phyloP scores from a whole-genome alignment of 2,329 filamentous ascomycete genomes.

The Microcyclosporella mali region DNA sequence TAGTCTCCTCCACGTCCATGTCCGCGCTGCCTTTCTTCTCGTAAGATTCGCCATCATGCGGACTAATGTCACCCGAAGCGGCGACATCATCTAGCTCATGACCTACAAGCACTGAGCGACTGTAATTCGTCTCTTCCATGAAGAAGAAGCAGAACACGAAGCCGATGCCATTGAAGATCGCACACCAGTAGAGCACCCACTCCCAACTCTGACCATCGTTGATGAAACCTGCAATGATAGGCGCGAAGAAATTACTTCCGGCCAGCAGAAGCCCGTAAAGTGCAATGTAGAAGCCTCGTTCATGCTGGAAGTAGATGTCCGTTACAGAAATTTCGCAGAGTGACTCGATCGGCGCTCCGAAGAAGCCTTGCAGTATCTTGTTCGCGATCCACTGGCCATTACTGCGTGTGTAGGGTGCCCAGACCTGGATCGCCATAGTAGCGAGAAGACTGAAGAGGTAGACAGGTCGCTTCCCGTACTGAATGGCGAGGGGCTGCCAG shows the following conservation, averaged over 20 bases:
- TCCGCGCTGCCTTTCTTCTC: no score
- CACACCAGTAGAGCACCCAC: constrained; percentile 47
- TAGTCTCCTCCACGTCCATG: no score
- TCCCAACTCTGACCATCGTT: constrained; percentile 45
- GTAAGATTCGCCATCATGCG: no score
- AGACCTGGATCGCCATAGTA: constrained; percentile 39
- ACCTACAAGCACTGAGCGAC: constrained; percentile 9
- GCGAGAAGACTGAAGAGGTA: constrained; percentile 42
- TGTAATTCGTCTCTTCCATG: constrained; percentile 56
- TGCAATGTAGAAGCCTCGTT: constrained; percentile 27
- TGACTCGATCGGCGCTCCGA: constrained; percentile 45
- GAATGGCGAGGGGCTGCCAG: constrained; percentile 49
- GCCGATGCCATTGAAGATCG: constrained; percentile 46
- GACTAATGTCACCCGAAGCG: no score
- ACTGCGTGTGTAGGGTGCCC: constrained; percentile 41
- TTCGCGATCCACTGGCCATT: constrained; percentile 45
- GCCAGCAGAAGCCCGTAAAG: constrained; percentile 24
- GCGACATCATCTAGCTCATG: no score
- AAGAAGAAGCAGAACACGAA: constrained; percentile 52
- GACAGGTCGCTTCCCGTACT: constrained; percentile 46
- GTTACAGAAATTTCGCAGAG: constrained; percentile 36
- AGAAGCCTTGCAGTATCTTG: constrained; percentile 42
- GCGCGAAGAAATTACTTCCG: constrained; percentile 28
- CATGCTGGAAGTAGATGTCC: constrained; percentile 29
- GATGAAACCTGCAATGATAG: constrained; percentile 47